Base-by-base conservation (phyloP, 495 filamentous ascomycete species). In the Penicillium fimorum region DNA sequence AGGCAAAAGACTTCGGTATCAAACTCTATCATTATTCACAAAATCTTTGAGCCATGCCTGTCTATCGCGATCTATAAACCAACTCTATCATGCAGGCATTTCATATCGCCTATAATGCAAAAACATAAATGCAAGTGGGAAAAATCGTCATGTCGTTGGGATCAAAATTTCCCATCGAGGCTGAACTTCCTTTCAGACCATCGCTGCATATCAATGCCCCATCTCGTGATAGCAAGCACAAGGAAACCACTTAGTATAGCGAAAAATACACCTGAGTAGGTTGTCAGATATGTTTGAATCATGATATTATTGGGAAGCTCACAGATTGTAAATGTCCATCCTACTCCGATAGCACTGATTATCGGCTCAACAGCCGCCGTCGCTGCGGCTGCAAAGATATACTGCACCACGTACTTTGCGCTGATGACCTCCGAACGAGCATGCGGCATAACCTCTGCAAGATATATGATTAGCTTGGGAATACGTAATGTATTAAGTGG, bases 351-450 rank as follows among this genome's bases (percentile, higher is more conserved):
- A 37, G 63, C 73, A 49, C 83, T 65, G 42, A 90, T 82, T 18
- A 86, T 70, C 12, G 87, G 87, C 50, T 88, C 74, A 55, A 87
- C 84, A 8, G 81, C 75, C 1, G 85, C 87, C 33, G 81, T 84
- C 12, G 80, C 84, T 32, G 76, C 71, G 4, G 87, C 88, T 4
- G 82, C 86, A 58, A 89, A 87, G 3, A 87, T 66, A 69, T 90
- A 90, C 47, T 87, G 80, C 22, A 88, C 73, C 57, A 87, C 79
- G 63, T 89, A 91, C 64, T 90, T 91, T 1, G 85, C 87, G 9
- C 84, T 81, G 58, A 89, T 84, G 6, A 91, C 87, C 65, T 90
- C 87, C 0, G 82, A 79, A 8, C 82, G 79, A 17, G 79, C 68
- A 8, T 73, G 71, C 1, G 75, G 75, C 45, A 74, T 66, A 4